Conservation (phyloP, 169 alveolate species). For the Cryptosporidium meleagridis region DNA sequence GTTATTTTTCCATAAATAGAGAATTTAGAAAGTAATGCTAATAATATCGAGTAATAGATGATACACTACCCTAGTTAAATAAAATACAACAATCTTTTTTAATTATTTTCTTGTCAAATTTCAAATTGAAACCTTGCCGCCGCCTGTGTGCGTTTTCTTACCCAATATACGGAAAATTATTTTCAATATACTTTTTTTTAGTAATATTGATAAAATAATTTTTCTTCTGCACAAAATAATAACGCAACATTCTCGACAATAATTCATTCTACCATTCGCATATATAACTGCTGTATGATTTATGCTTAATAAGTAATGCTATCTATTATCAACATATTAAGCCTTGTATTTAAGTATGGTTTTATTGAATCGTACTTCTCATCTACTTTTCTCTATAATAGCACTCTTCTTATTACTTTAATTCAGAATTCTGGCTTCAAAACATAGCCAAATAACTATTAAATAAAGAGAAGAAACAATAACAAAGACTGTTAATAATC, state of each 20-base stretch:
- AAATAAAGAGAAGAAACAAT: not conserved
- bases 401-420: slow-evolving; percentile 8
- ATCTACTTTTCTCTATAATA: not conserved
- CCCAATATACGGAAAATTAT: not conserved
- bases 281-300: not conserved
- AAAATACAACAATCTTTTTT: not conserved
- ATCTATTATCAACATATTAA: slow-evolving; percentile 7
- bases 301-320: not conserved
- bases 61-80: not conserved
- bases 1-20: slow-evolving; percentile 31
- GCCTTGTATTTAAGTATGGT: not conserved
- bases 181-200: not conserved
- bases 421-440: not conserved
- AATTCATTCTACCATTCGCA: not conserved
- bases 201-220: not conserved
- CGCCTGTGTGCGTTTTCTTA: not conserved
- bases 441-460: not conserved
- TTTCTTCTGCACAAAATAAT: not conserved
- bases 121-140: not conserved
- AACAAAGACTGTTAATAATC: not conserved
- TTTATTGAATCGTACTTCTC: not conserved
- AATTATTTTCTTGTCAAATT: not conserved
- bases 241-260: not conserved
- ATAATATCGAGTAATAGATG: slow-evolving; percentile 27
- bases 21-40: slow-evolving; percentile 33